Conservation (phyloP, 768 basidiomycete genomes). For the Lactarius psammicola region DNA sequence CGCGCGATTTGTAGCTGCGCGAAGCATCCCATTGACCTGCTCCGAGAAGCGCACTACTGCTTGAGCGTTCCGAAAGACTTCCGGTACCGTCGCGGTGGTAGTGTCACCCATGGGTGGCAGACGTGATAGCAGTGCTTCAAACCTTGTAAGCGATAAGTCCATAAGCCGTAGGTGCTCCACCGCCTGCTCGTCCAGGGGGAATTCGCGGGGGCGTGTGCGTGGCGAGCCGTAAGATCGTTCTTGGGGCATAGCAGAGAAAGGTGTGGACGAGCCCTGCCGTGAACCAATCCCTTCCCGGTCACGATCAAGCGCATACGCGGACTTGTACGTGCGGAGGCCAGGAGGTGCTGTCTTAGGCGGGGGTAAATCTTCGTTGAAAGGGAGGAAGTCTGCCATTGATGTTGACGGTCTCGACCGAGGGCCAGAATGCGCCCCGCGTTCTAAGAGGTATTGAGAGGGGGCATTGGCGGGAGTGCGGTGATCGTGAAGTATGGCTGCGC, state of each 20-base stretch:
- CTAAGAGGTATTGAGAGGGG: constrained; percentile 4
- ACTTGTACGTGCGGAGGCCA: constrained; percentile 42
- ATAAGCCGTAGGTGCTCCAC: constrained; percentile 68
- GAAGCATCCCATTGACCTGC: constrained; percentile 60
- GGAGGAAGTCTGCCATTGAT: constrained; percentile 37
- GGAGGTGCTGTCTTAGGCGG: constrained; percentile 43
- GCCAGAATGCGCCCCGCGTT: constrained; percentile 26
- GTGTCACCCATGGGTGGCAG: constrained; percentile 46
- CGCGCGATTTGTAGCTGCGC: constrained; percentile 54
- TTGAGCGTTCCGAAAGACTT: constrained; percentile 61
- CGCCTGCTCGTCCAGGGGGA: constrained; percentile 27
- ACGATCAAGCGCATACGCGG: constrained; percentile 40
- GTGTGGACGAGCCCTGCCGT: constrained; percentile 14
- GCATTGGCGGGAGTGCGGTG: constrained; percentile 30
- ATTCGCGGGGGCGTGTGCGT: constrained; percentile 18
- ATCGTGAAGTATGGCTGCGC: constrained; percentile 14
- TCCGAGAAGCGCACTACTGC: constrained; percentile 65
- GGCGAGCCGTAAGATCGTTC: constrained; percentile 29
- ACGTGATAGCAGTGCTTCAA: constrained; percentile 63
- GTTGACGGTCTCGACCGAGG: constrained; percentile 32
- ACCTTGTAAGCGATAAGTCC: constrained; percentile 65
- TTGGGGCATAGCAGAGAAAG: constrained; percentile 24
- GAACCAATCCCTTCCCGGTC: constrained; percentile 27
- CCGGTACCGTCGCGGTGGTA: constrained; percentile 44
- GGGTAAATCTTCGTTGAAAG: constrained; percentile 29